Conservation (phyloP, 2,329 filamentous ascomycete genomes). For the Graphilbum sp. region DNA sequence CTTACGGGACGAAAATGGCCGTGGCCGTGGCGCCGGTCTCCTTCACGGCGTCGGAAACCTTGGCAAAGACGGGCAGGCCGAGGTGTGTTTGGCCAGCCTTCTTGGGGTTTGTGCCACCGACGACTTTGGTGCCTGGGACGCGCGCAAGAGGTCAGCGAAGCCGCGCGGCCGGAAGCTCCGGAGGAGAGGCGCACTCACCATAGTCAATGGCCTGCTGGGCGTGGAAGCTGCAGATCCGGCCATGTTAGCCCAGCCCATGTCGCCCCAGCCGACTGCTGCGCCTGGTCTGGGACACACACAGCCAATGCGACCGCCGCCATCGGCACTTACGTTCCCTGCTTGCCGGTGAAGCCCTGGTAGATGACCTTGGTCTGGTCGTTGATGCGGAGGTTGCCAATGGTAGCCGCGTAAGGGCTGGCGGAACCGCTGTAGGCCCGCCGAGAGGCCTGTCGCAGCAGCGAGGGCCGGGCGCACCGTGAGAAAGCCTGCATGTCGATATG, state of each 20-base stretch:
- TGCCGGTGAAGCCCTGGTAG: slow-evolving; percentile 94
- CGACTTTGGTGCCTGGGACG: slow-evolving; percentile 83
- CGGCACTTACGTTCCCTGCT: slow-evolving; percentile 75
- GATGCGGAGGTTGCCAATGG: slow-evolving; percentile 78
- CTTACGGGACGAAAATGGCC: slow-evolving; percentile 90
- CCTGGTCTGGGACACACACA: too few relatives aligned
- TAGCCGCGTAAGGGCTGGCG: slow-evolving; percentile 53
- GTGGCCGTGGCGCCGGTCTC: slow-evolving; percentile 81
- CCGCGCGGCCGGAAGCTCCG: too few relatives aligned
- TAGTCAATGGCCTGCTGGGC: slow-evolving; percentile 97
- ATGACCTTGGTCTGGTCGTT: slow-evolving; percentile 86
- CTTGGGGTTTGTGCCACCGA: slow-evolving; percentile 97
- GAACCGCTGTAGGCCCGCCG: slow-evolving; percentile 61
- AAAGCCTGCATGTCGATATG: slow-evolving; percentile 63
- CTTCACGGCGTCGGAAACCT: slow-evolving; percentile 75
- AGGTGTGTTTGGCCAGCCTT: slow-evolving; percentile 88
- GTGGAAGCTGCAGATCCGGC: slow-evolving; percentile 57
- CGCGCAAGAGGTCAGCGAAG: too few relatives aligned
- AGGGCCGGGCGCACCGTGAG: slow-evolving; percentile 51
- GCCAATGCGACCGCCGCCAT: background rate
- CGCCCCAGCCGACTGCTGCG: background rate
- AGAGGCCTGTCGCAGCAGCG: slow-evolving; percentile 46
- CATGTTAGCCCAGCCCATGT: background rate
- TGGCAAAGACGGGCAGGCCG: slow-evolving; percentile 82
- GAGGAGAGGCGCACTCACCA: slow-evolving; percentile 37